Base-by-base conservation (phyloP, 345 rosid species). In the Camelina neglecta region DNA sequence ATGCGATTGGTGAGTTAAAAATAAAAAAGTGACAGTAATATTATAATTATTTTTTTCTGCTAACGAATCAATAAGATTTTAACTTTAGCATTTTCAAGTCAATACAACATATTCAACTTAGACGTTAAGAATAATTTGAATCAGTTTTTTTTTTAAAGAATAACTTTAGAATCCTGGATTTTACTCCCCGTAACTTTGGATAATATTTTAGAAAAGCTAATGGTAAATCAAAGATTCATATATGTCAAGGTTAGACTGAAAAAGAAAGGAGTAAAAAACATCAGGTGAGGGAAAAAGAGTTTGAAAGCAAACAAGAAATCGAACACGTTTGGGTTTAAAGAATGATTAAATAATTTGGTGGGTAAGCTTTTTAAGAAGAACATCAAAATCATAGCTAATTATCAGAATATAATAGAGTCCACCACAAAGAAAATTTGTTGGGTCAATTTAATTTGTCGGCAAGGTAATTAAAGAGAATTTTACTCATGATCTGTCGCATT, bases 331-430 rank as follows among this genome's bases (percentile, higher is more conserved):
- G 60, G 21, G 35, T 50, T 66, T 33, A 11, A n/a, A 4, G 31
- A 29, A 29, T 15, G 56, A 65, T 47, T 20, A 50, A 11, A 50
- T 50, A 20, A 35, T 67, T 67, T 51, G 71, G 60, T 49, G 48
- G 35, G 58, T 67, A 15, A 51, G 35, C 35, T 35, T 49, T 66
- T 7, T 11, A 18, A 66, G 45, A 18, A 35, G 31, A 67, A 67
- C 71, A 67, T 67, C 71, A 67, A 67, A 67, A 50, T 67, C 71
- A 67, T 50, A 35, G 33, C 7, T 41, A 60, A 60, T 59, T 15
- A 60, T 60, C 5, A 60, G 47, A 20, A 20, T 60, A 29, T 8
- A 42, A 15, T 62, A 62, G 36, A 41, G 36, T 62, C 67, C 67
- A 62, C 51, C 51, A 23, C 23, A 42, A 41, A 62, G 18, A 42